Base-by-base conservation (phyloP, 371 early-diverging fungal species). In the Mucor lusitanicus region DNA sequence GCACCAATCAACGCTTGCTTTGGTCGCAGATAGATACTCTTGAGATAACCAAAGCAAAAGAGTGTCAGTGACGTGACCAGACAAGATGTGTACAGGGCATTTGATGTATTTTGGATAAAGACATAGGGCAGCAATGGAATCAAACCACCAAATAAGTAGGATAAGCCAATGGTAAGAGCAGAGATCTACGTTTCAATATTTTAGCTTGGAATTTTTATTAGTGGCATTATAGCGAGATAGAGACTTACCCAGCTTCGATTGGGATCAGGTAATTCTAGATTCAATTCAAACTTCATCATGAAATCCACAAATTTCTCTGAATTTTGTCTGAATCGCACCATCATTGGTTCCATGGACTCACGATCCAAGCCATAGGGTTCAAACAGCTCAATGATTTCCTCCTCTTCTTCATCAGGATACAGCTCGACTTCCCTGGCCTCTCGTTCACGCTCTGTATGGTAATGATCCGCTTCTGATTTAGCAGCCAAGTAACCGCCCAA, bases 271-370 rank as follows among this genome's bases (percentile, higher is more conserved):
- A 82, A 78, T 70, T 90, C 90, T n/a, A 92, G 74, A 46, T 82
- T 80, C 9, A 90, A 75, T 69, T 92, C 90, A 73, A 90, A 90
- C 48, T 82, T 76, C 92, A 92, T 92, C 90, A 91, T 89, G 68
- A 92, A 92, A 65, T 92, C 91, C 7, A 88, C 85, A 73, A 84
- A 88, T 61, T 81, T 79, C 56, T 84, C 84, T 27, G 83, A 83
- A 63, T 89, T 81, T 23, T 73, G 69, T 63, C 81, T 76, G 57
- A 92, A 82, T 19, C 76, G 68, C 5, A 67, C 72, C 53, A 92
- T 68, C 72, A 92, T 73, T 8, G 92, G 92, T 40, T 85, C 77
- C 58, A 90, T 71, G 7, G 84, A 78, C 12, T 71, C 70, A 4
- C 83, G 72, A 60, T 79, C 82, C 21, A 92, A 59, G 3, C 91